Evolutionary conservation across 2,329 filamentous ascomycete genomes (phyloP).

Genomic region (Elsinoe batatas): DNA sequence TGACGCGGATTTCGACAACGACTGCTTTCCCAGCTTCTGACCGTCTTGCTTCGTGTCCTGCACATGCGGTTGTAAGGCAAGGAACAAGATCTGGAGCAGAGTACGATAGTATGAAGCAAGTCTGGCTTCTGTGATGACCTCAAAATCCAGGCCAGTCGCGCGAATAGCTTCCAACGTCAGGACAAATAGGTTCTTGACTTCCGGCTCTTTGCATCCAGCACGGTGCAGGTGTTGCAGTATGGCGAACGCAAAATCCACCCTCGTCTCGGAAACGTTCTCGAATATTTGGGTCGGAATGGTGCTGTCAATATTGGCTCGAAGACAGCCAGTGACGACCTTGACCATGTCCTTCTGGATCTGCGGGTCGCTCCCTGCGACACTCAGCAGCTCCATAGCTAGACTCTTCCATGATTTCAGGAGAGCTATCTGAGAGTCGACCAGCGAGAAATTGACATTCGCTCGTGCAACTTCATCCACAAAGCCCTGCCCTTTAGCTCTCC

Average conservation of each 20-base stretch:
- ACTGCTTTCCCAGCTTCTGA: background rate
- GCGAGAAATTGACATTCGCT: slow-evolving; percentile 81
- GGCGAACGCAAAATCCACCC: slow-evolving; percentile 72
- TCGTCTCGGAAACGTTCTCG: slow-evolving; percentile 60
- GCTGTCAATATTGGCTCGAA: slow-evolving; percentile 64
- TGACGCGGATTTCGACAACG: slow-evolving; percentile 4
- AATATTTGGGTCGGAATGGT: slow-evolving; percentile 75
- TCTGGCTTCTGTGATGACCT: slow-evolving; percentile 46
- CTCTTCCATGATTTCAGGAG: slow-evolving; percentile 86
- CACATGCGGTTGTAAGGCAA: slow-evolving; percentile 54
- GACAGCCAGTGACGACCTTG: slow-evolving; percentile 64
- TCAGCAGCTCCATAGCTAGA: slow-evolving; percentile 72
- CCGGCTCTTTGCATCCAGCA: slow-evolving; percentile 38
- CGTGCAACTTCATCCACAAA: slow-evolving; percentile 74
- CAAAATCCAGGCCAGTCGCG: slow-evolving; percentile 47
- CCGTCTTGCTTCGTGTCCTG: slow-evolving; percentile 31
- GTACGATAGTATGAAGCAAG: slow-evolving; percentile 68
- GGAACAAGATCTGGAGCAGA: slow-evolving; percentile 73
- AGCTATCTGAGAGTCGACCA: slow-evolving; percentile 82
- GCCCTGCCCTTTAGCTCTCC: slow-evolving; percentile 49
- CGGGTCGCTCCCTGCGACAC: slow-evolving; percentile 44
- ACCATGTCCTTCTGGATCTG: slow-evolving; percentile 60
- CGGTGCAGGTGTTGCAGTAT: slow-evolving; percentile 61
- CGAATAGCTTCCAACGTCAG: slow-evolving; percentile 53
- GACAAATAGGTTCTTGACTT: slow-evolving; percentile 46